Evolutionary conservation across 2,329 filamentous ascomycete genomes (phyloP).

Genomic region (Colletotrichum orbiculare): DNA sequence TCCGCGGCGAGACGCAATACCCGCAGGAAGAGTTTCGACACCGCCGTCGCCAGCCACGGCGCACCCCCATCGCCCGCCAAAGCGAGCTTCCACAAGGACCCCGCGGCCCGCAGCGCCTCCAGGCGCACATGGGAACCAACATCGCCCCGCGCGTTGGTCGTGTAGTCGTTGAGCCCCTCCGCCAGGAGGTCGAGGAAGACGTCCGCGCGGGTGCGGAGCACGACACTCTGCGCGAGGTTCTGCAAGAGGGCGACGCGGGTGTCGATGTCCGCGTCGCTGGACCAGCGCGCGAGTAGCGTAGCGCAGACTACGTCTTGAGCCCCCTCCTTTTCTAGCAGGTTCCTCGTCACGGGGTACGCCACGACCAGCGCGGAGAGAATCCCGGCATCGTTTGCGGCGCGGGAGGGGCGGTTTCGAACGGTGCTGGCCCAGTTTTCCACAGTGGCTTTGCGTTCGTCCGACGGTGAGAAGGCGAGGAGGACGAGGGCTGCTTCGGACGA

Average conservation of each 20-base stretch:
- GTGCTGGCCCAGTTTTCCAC: constrained; percentile 60
- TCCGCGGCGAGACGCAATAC: constrained; percentile 81
- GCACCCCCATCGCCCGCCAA: neutral
- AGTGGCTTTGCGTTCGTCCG: constrained; percentile 49
- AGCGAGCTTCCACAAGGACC: constrained; percentile 63
- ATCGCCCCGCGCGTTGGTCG: constrained; percentile 88
- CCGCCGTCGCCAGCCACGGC: constrained; percentile 43
- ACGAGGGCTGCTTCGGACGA: constrained; percentile 63
- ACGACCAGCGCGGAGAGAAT: constrained; percentile 65
- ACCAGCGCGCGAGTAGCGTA: constrained; percentile 65
- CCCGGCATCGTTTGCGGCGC: constrained; percentile 56
- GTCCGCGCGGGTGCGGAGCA: constrained; percentile 53
- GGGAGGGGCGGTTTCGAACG: constrained; percentile 48
- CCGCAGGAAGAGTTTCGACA: constrained; percentile 57
- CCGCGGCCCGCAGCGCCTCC: constrained; percentile 82
- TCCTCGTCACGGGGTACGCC: constrained; percentile 54
- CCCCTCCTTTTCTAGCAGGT: constrained; percentile 31
- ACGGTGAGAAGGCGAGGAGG: constrained; percentile 57
- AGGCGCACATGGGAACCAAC: constrained; percentile 87
- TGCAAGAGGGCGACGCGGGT: constrained; percentile 66
- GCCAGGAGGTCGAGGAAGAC: constrained; percentile 59
- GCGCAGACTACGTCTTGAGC: constrained; percentile 50
- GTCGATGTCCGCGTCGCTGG: constrained; percentile 59
- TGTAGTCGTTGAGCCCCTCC: constrained; percentile 86
- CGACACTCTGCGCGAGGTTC: constrained; percentile 60